phyloP scores from a whole-genome alignment of 495 filamentous ascomycete genomes.

The Tuber melanosporum region DNA sequence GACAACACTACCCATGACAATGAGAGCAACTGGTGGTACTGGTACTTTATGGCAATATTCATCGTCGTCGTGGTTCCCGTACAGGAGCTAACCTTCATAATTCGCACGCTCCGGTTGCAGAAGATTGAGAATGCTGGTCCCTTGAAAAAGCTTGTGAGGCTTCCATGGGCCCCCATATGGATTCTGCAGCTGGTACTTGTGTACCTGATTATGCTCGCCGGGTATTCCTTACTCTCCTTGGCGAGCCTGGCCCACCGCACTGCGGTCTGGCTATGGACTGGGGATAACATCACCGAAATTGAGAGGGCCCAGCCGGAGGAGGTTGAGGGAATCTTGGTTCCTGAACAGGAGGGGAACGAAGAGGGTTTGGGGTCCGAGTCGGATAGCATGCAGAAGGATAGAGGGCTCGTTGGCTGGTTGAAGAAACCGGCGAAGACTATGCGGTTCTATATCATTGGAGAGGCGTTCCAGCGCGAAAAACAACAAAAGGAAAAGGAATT shows the following conservation, averaged over 20 bases:
- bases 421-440: not conserved
- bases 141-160: not conserved
- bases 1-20: not conserved
- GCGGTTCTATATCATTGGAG: not conserved
- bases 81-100: not conserved
- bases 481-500: not conserved
- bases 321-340: not conserved
- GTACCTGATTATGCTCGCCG: not conserved
- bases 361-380: not conserved
- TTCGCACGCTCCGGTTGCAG: not conserved
- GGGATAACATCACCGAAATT: not conserved
- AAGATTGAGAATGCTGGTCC: not conserved
- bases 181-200: not conserved
- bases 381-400: not conserved
- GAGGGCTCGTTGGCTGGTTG: not conserved
- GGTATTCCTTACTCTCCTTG: not conserved
- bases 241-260: not conserved
- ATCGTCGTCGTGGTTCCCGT: slow-evolving; percentile 1
- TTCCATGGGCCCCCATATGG: not conserved
- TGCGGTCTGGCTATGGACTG: not conserved
- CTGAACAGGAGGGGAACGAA: not conserved
- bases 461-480: not conserved
- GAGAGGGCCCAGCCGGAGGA: not conserved
- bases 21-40: slow-evolving; percentile 3
- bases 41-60: slow-evolving; percentile 3